Conservation (phyloP, 805 yeast species). For the Teunomyces barrocoloradensis region DNA sequence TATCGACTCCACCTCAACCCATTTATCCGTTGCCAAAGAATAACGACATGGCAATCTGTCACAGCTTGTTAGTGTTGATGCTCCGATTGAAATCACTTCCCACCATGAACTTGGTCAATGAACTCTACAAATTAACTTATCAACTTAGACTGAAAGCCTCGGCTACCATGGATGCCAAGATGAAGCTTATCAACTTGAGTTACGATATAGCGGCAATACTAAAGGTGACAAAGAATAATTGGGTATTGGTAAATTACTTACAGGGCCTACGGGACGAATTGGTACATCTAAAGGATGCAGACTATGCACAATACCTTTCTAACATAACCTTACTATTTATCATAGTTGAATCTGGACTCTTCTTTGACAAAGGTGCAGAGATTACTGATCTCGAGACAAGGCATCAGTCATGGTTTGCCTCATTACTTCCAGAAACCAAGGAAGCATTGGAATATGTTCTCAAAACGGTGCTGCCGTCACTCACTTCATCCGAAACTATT, state of each 20-base stretch:
- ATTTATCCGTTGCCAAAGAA: slow-evolving; percentile 39
- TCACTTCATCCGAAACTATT: slow-evolving; percentile 8
- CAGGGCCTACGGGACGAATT: slow-evolving; percentile 21
- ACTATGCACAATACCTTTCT: slow-evolving; percentile 15
- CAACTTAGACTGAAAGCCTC: slow-evolving; percentile 28
- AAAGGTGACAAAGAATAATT: slow-evolving; percentile 27
- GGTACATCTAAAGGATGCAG: slow-evolving; percentile 2
- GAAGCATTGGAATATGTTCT: slow-evolving; percentile 13
- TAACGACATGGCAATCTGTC: slow-evolving; percentile 25
- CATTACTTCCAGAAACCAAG: slow-evolving; percentile 8
- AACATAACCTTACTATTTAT: slow-evolving; percentile 20
- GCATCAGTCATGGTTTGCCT: slow-evolving; percentile 4
- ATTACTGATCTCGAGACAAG: not conserved
- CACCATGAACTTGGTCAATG: slow-evolving; percentile 41
- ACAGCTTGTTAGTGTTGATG: slow-evolving; percentile 29
- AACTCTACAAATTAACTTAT: slow-evolving; percentile 35
- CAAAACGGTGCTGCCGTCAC: slow-evolving; percentile 11
- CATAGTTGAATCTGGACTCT: slow-evolving; percentile 10
- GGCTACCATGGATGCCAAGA: slow-evolving; percentile 8
- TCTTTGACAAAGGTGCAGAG: not conserved
- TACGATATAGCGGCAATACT: slow-evolving; percentile 32
- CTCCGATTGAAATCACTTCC: slow-evolving; percentile 44
- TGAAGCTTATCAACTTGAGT: slow-evolving; percentile 27
- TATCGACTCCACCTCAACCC: slow-evolving; percentile 10
- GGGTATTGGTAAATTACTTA: slow-evolving; percentile 26